Percentiles rank a stretch among this genome's conserved stretches.
These are phyloP conservation scores for Sesbania bispinosa DNA, from an alignment of 306 rosid species.

Conservation along the genomic window DNA sequence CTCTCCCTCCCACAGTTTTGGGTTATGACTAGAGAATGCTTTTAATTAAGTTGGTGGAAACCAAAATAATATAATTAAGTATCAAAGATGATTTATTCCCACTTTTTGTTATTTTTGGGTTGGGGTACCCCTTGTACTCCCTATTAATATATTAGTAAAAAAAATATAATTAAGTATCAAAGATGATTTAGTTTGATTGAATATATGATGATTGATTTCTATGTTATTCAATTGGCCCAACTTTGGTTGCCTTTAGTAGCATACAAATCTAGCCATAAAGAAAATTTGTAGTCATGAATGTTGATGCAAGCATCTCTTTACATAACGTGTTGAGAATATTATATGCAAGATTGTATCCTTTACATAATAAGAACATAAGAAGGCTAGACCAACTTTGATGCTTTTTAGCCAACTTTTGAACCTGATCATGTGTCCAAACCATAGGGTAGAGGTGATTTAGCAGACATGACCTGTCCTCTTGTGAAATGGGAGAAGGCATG, in stretches of 20 bases:
- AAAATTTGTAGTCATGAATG: background rate
- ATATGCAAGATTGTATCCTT: slow-evolving; percentile 23
- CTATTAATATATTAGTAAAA: too few relatives aligned
- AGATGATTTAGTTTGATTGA: slow-evolving; percentile 12
- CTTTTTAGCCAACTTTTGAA: slow-evolving; percentile 41
- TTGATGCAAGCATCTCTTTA: slow-evolving; percentile 25
- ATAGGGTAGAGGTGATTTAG: slow-evolving; percentile 21
- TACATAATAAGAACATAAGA: slow-evolving; percentile 20
- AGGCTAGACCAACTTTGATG: slow-evolving; percentile 30
- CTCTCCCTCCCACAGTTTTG: slow-evolving; percentile 4
- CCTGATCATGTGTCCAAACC: slow-evolving; percentile 33
- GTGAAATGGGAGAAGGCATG: slow-evolving; percentile 42
- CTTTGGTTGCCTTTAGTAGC: slow-evolving; percentile 18
- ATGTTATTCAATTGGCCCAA: slow-evolving; percentile 1
- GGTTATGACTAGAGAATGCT: background rate
- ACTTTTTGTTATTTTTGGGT: too few relatives aligned
- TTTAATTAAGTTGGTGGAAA: slow-evolving; percentile 1
- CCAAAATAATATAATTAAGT: slow-evolving; percentile 1
- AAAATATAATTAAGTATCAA: background rate
- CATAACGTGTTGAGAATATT: slow-evolving; percentile 32
- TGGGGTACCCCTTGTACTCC: too few relatives aligned
- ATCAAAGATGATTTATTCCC: background rate
- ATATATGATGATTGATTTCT: slow-evolving; percentile 4
- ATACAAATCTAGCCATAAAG: slow-evolving; percentile 6
- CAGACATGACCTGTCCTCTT: slow-evolving; percentile 52